phyloP scores from a whole-genome alignment of 148 eudicot genomes.

The Chenopodium quinoa region DNA sequence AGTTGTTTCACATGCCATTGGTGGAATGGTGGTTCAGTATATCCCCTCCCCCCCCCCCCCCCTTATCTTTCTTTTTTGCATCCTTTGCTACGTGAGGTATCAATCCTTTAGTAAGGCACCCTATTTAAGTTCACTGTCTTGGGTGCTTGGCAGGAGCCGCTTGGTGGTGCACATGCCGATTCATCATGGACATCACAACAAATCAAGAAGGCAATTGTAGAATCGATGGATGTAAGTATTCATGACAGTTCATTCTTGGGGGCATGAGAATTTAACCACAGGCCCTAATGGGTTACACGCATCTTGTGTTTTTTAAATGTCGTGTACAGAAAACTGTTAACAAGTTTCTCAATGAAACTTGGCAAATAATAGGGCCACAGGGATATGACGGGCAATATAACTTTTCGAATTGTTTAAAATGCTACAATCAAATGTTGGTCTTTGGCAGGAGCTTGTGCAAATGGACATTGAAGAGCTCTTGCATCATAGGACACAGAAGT shows the following conservation, averaged over 20 bases:
- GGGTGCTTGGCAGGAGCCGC: slow-evolving; percentile 58
- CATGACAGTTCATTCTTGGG: not conserved
- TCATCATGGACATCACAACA: slow-evolving; percentile 86
- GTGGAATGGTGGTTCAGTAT: not conserved
- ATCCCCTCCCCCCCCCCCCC: not conserved
- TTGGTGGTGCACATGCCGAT: slow-evolving; percentile 89
- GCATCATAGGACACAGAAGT: slow-evolving; percentile 60
- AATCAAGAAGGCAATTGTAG: slow-evolving; percentile 61
- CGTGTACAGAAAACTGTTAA: too few species aligned
- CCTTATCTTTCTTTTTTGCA: not conserved
- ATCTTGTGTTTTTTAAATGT: too few species aligned
- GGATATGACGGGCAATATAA: too few species aligned
- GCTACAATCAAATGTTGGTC: not conserved
- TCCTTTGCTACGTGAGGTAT: not conserved
- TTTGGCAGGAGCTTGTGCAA: slow-evolving; percentile 63
- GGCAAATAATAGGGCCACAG: not conserved
- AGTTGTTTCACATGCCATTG: not conserved
- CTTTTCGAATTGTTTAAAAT: not conserved
- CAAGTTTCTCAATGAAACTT: not conserved
- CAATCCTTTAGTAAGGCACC: not conserved
- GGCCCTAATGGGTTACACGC: too few species aligned
- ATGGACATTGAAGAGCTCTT: slow-evolving; percentile 69
- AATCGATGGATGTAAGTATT: slow-evolving; percentile 80
- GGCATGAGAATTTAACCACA: not conserved
- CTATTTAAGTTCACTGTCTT: not conserved